Evolutionary conservation across 2,329 filamentous ascomycete species (phyloP).

Genomic region (Talaromyces sp.): DNA sequence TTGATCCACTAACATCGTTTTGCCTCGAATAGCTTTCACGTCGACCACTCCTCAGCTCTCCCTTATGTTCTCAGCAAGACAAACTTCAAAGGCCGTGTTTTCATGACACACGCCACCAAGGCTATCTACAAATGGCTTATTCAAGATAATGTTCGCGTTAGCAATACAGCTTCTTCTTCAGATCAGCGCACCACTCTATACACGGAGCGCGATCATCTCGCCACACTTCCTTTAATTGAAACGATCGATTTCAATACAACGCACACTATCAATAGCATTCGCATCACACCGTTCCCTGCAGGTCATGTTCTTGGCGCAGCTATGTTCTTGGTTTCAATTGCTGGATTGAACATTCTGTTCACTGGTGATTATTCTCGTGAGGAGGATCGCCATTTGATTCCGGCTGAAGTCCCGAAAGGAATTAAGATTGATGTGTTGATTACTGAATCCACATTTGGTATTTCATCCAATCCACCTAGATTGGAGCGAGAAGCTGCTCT

Average conservation of each 20-base stretch:
- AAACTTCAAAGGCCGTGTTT: constrained; percentile 93
- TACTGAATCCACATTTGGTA: constrained; percentile 95
- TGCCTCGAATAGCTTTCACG: constrained; percentile 75
- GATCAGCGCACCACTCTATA: constrained; percentile 73
- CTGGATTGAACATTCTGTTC: constrained; percentile 93
- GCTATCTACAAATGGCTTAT: constrained; percentile 99
- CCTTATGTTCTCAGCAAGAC: constrained; percentile 98
- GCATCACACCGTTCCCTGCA: constrained; percentile 94
- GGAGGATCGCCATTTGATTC: constrained; percentile 92
- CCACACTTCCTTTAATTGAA: constrained; percentile 91
- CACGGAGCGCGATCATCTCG: constrained; percentile 91
- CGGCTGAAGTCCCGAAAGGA: constrained; percentile 83
- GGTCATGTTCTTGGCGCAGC: constrained; percentile 97
- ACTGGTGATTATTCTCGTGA: constrained; percentile 97
- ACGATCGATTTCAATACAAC: constrained; percentile 98
- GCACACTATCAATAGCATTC: constrained; percentile 93
- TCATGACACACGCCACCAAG: constrained; percentile 99
- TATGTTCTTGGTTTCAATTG: constrained; percentile 98
- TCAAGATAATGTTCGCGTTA: constrained; percentile 91
- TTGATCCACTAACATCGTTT: constrained; percentile 29
- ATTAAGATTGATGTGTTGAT: constrained; percentile 96
- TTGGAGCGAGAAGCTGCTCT: constrained; percentile 88
- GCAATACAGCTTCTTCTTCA: constrained; percentile 65
- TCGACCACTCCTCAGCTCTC: constrained; percentile 97
- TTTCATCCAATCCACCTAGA: constrained; percentile 88